Base-by-base conservation (phyloP, 2,329 filamentous ascomycete species). In the Ilyonectria mors-panacis region DNA sequence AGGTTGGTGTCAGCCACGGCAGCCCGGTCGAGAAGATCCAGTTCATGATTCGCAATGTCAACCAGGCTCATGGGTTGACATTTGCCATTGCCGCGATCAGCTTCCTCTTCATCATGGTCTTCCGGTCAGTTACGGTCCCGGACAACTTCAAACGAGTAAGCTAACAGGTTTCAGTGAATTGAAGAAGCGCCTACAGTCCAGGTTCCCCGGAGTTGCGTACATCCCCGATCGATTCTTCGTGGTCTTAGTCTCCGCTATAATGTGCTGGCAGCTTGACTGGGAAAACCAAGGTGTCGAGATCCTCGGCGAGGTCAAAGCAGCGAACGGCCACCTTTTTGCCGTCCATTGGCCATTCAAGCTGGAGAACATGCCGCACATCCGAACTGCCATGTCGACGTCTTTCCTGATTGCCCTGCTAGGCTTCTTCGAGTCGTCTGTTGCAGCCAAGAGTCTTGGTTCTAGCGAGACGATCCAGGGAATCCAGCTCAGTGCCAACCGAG, bases 351-450 rank as follows among this genome's bases (percentile, higher is more conserved):
- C 96, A 0, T 96, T 98, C 76, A 89, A 91, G 70, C 82, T 89
- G 2, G 86, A 89, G 6, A 89, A 97, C 73, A 91, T 98, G 85
- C 87, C 89, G 26, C 92, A 98, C 77, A 93, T 97, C 60, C 91
- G 93, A 23, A 92, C 94, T 69, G 93, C 94, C 42, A 92, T 98
- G 87, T 92, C 93, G 58, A 98, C 96, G 0, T 93, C 94, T 0
- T 97, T 99, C 76, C 86, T 98, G 60, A 97, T 99, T 70, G 94
- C 95, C 1, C 86, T 99, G 26, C 90, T 99, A 0, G 96, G 96
- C n/a, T 99, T 99, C 81, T 99, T 99, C 75, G 96, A 99, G 81
- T 97, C 94, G 3, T 97, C 94, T 0, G 94, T 99, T 13, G 96
- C 96, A 1, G 96, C 96, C 39, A 98, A 98, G 82, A 95, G 93